Evolutionary conservation across 768 basidiomycete species (phyloP).

Genomic region (Zangia roseola): DNA sequence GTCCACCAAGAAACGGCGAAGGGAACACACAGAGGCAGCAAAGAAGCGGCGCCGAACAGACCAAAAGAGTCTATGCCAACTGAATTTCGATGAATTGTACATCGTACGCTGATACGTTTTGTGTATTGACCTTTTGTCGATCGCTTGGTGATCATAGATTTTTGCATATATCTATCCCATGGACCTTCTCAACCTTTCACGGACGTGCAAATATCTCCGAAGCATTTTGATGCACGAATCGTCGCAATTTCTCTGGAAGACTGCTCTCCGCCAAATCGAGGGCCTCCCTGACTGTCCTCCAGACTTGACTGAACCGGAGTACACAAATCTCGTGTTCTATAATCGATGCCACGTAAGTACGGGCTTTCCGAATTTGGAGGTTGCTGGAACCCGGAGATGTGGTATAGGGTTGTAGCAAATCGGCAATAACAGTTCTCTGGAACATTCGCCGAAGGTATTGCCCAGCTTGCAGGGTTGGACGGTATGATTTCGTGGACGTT

Average conservation of each 20-base stretch:
- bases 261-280: constrained; percentile 31
- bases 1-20: too few relatives aligned
- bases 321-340: constrained; percentile 40
- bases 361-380: background rate
- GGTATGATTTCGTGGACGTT: constrained; percentile 3
- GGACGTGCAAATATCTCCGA: constrained; percentile 42
- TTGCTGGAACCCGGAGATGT: background rate
- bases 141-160: constrained; percentile 30
- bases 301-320: constrained; percentile 46
- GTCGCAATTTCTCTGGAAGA: constrained; percentile 28
- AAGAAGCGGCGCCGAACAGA: too few relatives aligned
- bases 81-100: too few relatives aligned
- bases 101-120: background rate
- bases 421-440: constrained; percentile 11
- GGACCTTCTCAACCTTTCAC: constrained; percentile 34
- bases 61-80: too few relatives aligned
- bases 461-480: constrained; percentile 5
- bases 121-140: background rate
- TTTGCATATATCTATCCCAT: constrained; percentile 39
- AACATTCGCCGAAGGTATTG: constrained; percentile 20
- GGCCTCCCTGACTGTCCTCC: constrained; percentile 43
- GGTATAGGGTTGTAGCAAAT: constrained; percentile 11
- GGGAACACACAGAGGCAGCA: too few relatives aligned
- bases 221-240: constrained; percentile 34
- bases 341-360: constrained; percentile 24